Evolutionary conservation across 371 early-diverging fungal genomes (phyloP).

Genomic region (Zopfochytrium polystomum): DNA sequence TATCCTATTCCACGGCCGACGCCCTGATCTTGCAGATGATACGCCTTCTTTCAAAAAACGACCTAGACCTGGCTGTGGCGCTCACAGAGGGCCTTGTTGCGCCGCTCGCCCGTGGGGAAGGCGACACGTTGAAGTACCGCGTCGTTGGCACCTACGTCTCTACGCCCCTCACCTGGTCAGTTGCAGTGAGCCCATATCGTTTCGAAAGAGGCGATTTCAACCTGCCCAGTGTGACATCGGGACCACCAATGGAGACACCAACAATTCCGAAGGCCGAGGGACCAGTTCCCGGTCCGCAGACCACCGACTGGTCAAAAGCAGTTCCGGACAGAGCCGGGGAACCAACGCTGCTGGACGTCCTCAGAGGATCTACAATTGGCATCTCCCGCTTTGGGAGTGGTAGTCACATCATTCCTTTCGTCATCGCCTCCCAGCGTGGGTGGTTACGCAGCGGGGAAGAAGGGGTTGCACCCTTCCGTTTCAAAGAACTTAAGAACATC

Average conservation of each 20-base stretch:
- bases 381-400: conserved; percentile 79
- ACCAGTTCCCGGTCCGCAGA: conserved; percentile 2
- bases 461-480: conserved; percentile 40
- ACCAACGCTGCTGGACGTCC: conserved; percentile 49
- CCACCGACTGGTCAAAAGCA: conserved; percentile 1
- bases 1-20: too few relatives aligned
- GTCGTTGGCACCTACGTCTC: conserved; percentile 76
- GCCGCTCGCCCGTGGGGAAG: conserved; percentile 40
- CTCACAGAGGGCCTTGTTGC: conserved; percentile 84
- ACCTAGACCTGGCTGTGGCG: conserved; percentile 75
- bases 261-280: conserved; percentile 5
- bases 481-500: conserved; percentile 67
- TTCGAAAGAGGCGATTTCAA: neutral
- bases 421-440: conserved; percentile 66
- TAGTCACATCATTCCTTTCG: conserved; percentile 80
- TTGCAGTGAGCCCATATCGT: conserved; percentile 24
- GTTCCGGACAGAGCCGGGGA: conserved; percentile 43
- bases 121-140: conserved; percentile 35
- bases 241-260: neutral
- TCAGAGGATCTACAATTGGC: conserved; percentile 63
- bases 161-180: conserved; percentile 60
- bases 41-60: conserved; percentile 60
- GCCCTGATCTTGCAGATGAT: conserved; percentile 70
- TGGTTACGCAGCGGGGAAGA: conserved; percentile 47
- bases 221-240: conserved; percentile 1